Evolutionary conservation across 306 rosid genomes (phyloP).

Genomic region (Dalbergia cochinchinensis): DNA sequence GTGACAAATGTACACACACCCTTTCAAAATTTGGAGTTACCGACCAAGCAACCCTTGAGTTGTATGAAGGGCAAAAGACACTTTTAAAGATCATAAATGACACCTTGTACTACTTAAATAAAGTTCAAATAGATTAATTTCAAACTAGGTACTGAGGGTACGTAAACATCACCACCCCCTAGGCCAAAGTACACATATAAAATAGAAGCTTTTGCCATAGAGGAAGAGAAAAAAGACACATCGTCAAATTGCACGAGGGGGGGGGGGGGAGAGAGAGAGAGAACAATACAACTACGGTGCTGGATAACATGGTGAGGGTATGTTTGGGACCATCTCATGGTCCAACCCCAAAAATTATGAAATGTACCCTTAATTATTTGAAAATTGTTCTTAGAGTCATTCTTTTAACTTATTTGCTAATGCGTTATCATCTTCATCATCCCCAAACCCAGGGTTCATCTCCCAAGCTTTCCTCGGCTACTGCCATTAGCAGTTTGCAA

Average conservation of each 20-base stretch:
- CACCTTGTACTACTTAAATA: neutral
- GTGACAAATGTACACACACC: constrained; percentile 31
- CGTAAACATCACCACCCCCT: neutral
- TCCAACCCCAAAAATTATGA: too few relatives aligned
- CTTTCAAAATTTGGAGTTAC: constrained; percentile 39
- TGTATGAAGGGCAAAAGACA: constrained; percentile 46
- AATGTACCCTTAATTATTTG: too few relatives aligned
- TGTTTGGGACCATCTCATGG: too few relatives aligned
- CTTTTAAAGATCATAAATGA: constrained; percentile 9
- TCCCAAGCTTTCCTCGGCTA: constrained; percentile 68
- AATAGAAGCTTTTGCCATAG: neutral
- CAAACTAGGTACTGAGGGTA: too few relatives aligned
- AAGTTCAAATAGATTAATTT: too few relatives aligned
- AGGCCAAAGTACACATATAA: neutral
- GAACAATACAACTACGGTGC: constrained; percentile 47
- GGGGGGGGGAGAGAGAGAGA: constrained; percentile 33
- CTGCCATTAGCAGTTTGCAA: constrained; percentile 66
- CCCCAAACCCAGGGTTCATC: constrained; percentile 41
- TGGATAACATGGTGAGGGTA: too few relatives aligned
- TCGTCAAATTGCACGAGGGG: constrained; percentile 8
- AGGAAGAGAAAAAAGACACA: neutral
- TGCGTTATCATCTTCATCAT: constrained; percentile 42
- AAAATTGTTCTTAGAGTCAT: too few relatives aligned
- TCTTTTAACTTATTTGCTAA: too few relatives aligned
- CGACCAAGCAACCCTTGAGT: constrained; percentile 40